Percentiles rank a stretch among this genome's conserved stretches.
Evolutionary conservation across 495 filamentous ascomycete genomes (phyloP).

Genomic region (Pseudevernia furfuracea): DNA sequence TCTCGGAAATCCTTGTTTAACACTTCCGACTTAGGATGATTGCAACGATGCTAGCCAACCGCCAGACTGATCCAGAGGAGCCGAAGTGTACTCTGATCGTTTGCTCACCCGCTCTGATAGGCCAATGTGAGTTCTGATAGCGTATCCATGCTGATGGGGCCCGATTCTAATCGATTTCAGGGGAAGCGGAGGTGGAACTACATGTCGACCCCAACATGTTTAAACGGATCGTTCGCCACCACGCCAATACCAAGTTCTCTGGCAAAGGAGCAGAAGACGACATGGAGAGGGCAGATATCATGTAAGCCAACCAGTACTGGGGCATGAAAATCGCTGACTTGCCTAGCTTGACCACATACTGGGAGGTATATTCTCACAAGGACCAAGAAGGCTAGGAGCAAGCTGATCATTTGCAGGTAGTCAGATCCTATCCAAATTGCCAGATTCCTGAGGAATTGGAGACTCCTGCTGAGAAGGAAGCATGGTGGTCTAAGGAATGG

Average conservation of each 20-base stretch:
- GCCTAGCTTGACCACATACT: slow-evolving; percentile 42
- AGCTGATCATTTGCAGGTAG: slow-evolving; percentile 35
- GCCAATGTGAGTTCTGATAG: slow-evolving; percentile 32
- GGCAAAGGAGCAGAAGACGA: slow-evolving; percentile 16
- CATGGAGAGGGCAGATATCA: slow-evolving; percentile 27
- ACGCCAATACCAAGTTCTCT: slow-evolving; percentile 10
- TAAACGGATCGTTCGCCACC: slow-evolving; percentile 20
- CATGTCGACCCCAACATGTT: slow-evolving; percentile 10
- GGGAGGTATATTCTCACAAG: neutral
- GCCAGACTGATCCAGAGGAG: slow-evolving; percentile 22
- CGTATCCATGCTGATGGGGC: too few species aligned
- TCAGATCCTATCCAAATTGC: slow-evolving; percentile 40
- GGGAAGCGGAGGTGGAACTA: slow-evolving; percentile 33
- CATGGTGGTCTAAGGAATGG: slow-evolving; percentile 34
- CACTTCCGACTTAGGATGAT: too few species aligned
- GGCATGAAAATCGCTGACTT: neutral
- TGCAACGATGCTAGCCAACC: slow-evolving; percentile 45
- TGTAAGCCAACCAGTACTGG: neutral
- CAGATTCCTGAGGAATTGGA: slow-evolving; percentile 27
- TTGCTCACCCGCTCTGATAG: slow-evolving; percentile 36
- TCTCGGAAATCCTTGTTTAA: too few species aligned
- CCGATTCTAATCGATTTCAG: neutral
- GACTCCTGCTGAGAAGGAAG: slow-evolving; percentile 21
- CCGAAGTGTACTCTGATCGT: slow-evolving; percentile 45
- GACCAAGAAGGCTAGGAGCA: neutral